Evolutionary conservation across 805 yeast genomes (phyloP), one percentile per base, ranked within the genome.

Genomic region (Allodekkera sacchari): DNA sequence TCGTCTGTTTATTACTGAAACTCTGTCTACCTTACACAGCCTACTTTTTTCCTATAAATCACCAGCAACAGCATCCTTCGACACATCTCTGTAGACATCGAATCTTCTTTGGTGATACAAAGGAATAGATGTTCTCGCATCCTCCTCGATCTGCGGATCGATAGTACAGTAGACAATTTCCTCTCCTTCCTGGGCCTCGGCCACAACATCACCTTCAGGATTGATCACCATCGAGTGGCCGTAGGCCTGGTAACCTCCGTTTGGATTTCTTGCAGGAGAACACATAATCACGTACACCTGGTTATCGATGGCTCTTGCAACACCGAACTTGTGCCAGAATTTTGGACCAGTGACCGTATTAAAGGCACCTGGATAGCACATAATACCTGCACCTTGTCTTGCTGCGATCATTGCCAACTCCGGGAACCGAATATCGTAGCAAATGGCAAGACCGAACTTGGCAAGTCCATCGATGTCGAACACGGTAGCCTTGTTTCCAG

Each of bases 361-460:
- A 61, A 82, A 82, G 0, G 94, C 94, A 31, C 87, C 84, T 1
- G 94, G 94, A 42, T 79, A 82, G 35, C 77, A 63, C 85, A 81
- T 77, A 27, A 81, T 83, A 53, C 80, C 78, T 0, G 85, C 67
- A 38, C 74, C 73, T 41, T 68, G 56, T 44, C 92, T 66, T 1
- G 83, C 71, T n/a, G 83, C 80, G 14, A 71, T 61, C 48, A 68
- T 66, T 1, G 89, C 84, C 35, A 80, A 61, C 49, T 82, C 94
- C 2, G 92, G 92, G 57, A 82, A 82, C 46, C 92, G 61, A 46
- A 81, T 71, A 51, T 82, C 94, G 48, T 82, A 82, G 52, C 92
- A 82, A 36, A 82, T 80, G n/a, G 89, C 95, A 25, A 83, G 63
- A 0, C 96, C 97, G 20, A 83, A 74, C 33, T 64, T 71, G 24